These are phyloP conservation scores for Aspergillus sclerotioniger DNA, from an alignment of 495 filamentous ascomycete genomes.

Conservation along the genomic window DNA sequence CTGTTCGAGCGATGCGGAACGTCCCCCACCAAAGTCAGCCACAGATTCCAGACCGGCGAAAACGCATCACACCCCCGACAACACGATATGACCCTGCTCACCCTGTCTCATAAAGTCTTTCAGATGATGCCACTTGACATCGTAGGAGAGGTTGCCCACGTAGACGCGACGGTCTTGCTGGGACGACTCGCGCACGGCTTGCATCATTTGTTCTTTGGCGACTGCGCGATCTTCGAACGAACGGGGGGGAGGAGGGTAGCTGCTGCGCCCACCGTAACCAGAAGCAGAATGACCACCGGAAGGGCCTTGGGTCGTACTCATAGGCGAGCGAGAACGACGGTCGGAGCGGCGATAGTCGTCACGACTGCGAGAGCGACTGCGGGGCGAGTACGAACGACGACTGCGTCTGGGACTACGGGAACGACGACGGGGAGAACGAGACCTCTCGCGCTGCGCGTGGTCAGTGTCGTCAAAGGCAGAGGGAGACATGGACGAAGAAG, in stretches of 20 bases:
- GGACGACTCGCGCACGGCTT: slow-evolving; percentile 84
- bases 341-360: slow-evolving; percentile 83
- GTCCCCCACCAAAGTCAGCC: slow-evolving; percentile 33
- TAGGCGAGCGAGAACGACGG: slow-evolving; percentile 79
- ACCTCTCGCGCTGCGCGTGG: slow-evolving; percentile 81
- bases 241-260: slow-evolving; percentile 63
- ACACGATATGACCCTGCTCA: slow-evolving; percentile 53
- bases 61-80: slow-evolving; percentile 20
- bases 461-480: slow-evolving; percentile 36
- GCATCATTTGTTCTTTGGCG: slow-evolving; percentile 94
- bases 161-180: slow-evolving; percentile 99
- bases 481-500: slow-evolving; percentile 33
- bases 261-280: slow-evolving; percentile 55
- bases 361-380: slow-evolving; percentile 87
- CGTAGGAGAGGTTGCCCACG: slow-evolving; percentile 97
- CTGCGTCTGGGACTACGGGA: slow-evolving; percentile 71
- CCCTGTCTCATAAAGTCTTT: slow-evolving; percentile 99
- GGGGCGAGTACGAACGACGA: slow-evolving; percentile 89
- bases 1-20: slow-evolving; percentile 48
- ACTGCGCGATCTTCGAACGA: slow-evolving; percentile 79
- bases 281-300: slow-evolving; percentile 65
- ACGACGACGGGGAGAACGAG: slow-evolving; percentile 87
- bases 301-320: slow-evolving; percentile 70
- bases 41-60: slow-evolving; percentile 20
- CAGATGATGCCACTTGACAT: slow-evolving; percentile 99